Conservation (phyloP, 2,329 filamentous ascomycete genomes). For the Curvularia lunata region DNA sequence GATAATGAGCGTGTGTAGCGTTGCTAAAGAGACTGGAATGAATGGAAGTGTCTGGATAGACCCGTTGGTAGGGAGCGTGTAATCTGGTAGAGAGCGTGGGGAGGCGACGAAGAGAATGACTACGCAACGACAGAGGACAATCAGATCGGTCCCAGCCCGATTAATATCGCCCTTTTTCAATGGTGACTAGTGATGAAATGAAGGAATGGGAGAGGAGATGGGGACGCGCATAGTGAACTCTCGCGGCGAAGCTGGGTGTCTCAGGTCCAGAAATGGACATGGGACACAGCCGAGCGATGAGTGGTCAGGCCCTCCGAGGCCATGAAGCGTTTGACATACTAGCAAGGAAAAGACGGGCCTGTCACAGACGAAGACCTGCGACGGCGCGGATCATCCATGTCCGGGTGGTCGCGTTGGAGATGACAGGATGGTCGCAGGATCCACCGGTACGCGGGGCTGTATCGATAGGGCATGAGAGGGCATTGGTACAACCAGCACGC, state of each 20-base stretch:
- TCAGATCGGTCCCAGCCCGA: constrained; percentile 28
- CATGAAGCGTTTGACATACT: constrained; percentile 45
- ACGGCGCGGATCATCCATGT: constrained; percentile 28
- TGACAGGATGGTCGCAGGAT: constrained; percentile 29
- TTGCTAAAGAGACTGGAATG: background rate
- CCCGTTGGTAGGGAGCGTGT: constrained; percentile 20
- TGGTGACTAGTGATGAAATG: constrained; percentile 15
- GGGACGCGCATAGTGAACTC: constrained; percentile 27
- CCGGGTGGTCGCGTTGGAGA: constrained; percentile 30
- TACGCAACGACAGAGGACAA: constrained; percentile 19
- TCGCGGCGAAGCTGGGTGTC: constrained; percentile 40
- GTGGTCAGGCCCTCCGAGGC: constrained; percentile 43
- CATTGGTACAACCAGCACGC: constrained; percentile 9
- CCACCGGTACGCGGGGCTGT: constrained; percentile 20
- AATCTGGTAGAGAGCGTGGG: constrained; percentile 3
- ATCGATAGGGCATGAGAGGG: constrained; percentile 10
- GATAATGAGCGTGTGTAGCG: constrained; percentile 7
- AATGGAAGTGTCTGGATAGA: constrained; percentile 16
- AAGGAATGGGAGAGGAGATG: constrained; percentile 30
- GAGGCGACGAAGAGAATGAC: constrained; percentile 23
- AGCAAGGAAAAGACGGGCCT: constrained; percentile 35
- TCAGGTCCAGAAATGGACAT: constrained; percentile 41
- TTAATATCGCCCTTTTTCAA: constrained; percentile 28
- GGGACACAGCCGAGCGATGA: constrained; percentile 38
- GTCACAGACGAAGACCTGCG: constrained; percentile 31